Percentiles rank a stretch among this genome's conserved stretches.
phyloP scores from a whole-genome alignment of 305 asterid species.

The Withania somnifera region DNA sequence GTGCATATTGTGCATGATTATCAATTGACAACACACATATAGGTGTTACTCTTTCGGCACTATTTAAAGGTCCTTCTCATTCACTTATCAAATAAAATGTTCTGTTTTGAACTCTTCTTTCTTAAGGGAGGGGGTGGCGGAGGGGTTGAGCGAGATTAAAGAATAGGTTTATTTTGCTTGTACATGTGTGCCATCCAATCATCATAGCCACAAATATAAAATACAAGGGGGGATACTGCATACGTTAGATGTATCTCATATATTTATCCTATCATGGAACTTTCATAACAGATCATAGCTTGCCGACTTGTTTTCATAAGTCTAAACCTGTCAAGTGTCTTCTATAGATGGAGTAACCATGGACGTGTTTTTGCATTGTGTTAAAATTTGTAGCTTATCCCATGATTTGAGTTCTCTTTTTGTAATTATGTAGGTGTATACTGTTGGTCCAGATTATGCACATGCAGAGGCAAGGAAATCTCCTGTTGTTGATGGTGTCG shows the following conservation, averaged over 20 bases:
- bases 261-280: neutral
- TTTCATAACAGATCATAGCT: neutral
- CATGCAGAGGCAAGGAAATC: slow-evolving; percentile 99
- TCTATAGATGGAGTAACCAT: neutral
- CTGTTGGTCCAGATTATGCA: slow-evolving; percentile 98
- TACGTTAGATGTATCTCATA: neutral
- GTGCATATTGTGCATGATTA: neutral
- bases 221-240: neutral
- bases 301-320: neutral
- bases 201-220: neutral
- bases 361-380: neutral
- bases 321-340: neutral
- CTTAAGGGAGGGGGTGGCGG: too few species aligned
- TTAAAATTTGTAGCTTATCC: neutral
- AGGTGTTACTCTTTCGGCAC: neutral
- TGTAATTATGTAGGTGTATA: slow-evolving; percentile 51
- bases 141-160: neutral
- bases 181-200: neutral
- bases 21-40: neutral
- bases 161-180: neutral
- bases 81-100: neutral
- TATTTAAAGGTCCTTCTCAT: neutral
- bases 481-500: slow-evolving; percentile 99
- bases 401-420: neutral
- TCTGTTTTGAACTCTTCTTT: neutral